Base-by-base conservation (phyloP, 805 yeast species). In the Spencermartinsiella europaea region DNA sequence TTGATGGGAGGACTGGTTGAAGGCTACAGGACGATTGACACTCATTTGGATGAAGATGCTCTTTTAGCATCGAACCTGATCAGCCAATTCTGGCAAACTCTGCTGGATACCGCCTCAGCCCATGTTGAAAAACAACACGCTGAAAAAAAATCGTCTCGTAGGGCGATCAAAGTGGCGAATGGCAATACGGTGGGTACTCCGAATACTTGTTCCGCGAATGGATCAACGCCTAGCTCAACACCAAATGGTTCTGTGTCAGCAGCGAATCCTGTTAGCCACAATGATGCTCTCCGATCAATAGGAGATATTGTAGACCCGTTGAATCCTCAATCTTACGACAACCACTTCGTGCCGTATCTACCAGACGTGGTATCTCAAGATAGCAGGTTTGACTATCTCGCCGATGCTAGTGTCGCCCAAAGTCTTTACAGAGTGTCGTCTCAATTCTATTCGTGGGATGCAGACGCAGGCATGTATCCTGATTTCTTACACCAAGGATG, bases 351-450 rank as follows among this genome's bases (percentile, higher is more conserved):
- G 12, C 28, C 21, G n/a, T 21, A 27, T 16, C 14, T 36, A 2
- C 34, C 35, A n/a, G 41, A 36, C 25, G 28, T 27, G 25, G 21
- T 34, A 3, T 28, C 42, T 21, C 28, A 37, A 34, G 28, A 15
- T 14, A 15, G 12, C 14, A 36, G 16, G n/a, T 15, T 35, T 21
- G 38, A 42, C 20, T 34, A 22, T 10, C 12, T 47, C 5, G 40
- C 40, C 25, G 53, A 44, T 17, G 38, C 46, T 14, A 27, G 43
- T 14, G 21, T 50, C 38, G 48, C 50, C 2, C 50, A 50, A 12
- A 28, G 46, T 16, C 42, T 50, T 35, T 44, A 38, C 34, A 49
- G 48, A 31, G 40, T 50, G 16, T 42, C 49, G 15, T 31, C 45
- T 15, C 31, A 28, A 12, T 42, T 47, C 31, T 49, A 45, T 38